These are phyloP conservation scores for Zymoseptoria ardabiliae DNA, from an alignment of 2,329 filamentous ascomycete species.

Conservation along the genomic window DNA sequence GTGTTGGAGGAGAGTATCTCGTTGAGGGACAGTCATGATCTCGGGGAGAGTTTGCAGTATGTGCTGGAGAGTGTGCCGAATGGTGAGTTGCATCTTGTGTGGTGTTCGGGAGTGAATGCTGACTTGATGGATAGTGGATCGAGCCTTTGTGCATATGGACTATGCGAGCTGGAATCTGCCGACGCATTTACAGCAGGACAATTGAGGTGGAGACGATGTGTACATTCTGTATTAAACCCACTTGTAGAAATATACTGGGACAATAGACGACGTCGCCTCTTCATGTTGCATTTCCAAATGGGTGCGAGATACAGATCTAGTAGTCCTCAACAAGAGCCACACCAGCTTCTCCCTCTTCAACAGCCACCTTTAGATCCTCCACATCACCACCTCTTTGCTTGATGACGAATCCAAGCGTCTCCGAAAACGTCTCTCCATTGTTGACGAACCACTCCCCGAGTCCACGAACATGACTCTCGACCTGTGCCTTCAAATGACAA, in stretches of 20 bases:
- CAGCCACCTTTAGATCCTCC: slow-evolving; percentile 53
- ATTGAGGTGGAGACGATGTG: not conserved
- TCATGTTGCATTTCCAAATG: not conserved
- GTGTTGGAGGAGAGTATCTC: slow-evolving; percentile 70
- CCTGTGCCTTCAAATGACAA: slow-evolving; percentile 49
- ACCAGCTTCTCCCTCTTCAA: slow-evolving; percentile 66
- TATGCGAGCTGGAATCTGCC: slow-evolving; percentile 45
- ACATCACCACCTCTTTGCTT: slow-evolving; percentile 48
- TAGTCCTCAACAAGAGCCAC: slow-evolving; percentile 37
- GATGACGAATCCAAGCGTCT: slow-evolving; percentile 52
- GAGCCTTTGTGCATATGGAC: slow-evolving; percentile 48
- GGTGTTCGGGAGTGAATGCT: not conserved
- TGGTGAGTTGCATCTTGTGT: slow-evolving; percentile 30
- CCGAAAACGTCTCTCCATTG: slow-evolving; percentile 55
- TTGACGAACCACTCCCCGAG: slow-evolving; percentile 56
- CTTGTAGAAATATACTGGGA: not conserved
- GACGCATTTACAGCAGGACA: slow-evolving; percentile 43
- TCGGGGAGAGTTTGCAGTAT: slow-evolving; percentile 72
- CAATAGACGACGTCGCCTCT: not conserved
- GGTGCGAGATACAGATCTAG: not conserved
- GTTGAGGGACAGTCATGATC: slow-evolving; percentile 72
- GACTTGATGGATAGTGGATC: slow-evolving; percentile 37
- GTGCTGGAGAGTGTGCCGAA: slow-evolving; percentile 77
- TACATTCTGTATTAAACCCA: not conserved
- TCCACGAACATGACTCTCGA: slow-evolving; percentile 46